Evolutionary conservation across 75 land plant species (phyloP), one percentile per base, ranked within the genome.

Genomic region (Pinus taeda): DNA sequence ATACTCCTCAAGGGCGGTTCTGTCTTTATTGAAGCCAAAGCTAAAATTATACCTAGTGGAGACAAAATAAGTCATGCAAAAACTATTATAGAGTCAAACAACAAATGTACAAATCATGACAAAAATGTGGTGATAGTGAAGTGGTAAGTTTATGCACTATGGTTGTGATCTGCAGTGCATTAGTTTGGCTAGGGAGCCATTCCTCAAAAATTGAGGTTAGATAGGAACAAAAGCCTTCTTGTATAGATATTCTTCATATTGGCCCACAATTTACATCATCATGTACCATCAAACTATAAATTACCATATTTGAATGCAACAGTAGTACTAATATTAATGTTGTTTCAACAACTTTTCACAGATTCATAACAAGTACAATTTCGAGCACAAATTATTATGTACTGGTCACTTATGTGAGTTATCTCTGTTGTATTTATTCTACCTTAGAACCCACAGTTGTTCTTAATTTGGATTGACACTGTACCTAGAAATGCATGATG

Each of bases 231-330:
- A 45, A 45, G 8, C 7, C 80, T 80, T 45, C 0, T 1, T 0
- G 9, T 45, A 45, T 0, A 45, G 53, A 45, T 45, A 9, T 45
- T 45, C 7, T 9, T 4, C 45, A 57, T 57, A 79, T 61, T 57
- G 57, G 30, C 60, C 24, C 76, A 57, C 86, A 84, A 71, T 17
- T 80, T 60, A 59, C 74, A 49, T 75, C 66, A 57, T 36, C 59
- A 62, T 26, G 80, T 17, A 14, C 76, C 75, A 15, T 75, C 56
- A 65, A 80, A 14, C 45, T 81, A 53, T 84, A 87, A 37, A 58
- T 74, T 90, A 18, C 90, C 95, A 45, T 88, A 88, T 80, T 74
- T 92, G 62, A 92, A 88, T 66, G 74, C 86, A 73, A 79, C 86
- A 26, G 81, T 59, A 78, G 77, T 88, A 71, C 57, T 84, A 45